Evolutionary conservation across 2,329 filamentous ascomycete genomes (phyloP), one percentile per base, ranked within the genome.

Genomic region (Chaetoscypha palmicola): DNA sequence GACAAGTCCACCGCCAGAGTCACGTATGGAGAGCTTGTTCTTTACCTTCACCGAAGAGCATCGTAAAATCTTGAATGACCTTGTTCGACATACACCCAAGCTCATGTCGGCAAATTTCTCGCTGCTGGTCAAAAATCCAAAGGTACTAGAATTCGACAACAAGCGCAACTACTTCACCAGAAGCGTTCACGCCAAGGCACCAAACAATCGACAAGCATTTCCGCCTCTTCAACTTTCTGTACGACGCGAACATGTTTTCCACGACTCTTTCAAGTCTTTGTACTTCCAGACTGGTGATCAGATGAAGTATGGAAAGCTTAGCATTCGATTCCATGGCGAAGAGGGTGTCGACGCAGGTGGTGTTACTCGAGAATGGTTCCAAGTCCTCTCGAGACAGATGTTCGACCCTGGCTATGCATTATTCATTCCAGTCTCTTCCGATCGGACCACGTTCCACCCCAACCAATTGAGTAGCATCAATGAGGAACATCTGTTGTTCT

Each of bases 121-220:
- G 9, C 74, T 98, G 12, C 70, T 98, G 37, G 92, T 97, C 51
- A 96, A 95, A 72, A 98, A 98, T 61, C 94, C 92, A 20, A 98
- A 97, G 73, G 94, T 98, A 3, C 73, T 98, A 10, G 92, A 98
- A 62, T 98, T 98, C 59, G 92, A 98, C 69, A 98, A 98, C 71
- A 98, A 98, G 72, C 89, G 92, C 58, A 97, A 94, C 68, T 98
- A 94, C 74, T 98, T 98, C 73, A 96, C 81, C 62, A 85, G 92
- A 49, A 90, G 88, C 59, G 82, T 98, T 9, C 92, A 98, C 64
- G 78, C 77, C 35, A 79, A 85, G 39, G 76, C 76, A 41, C 77
- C 77, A 42, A 81, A 87, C 58, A 76, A 74, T 47, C 81, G 89
- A 33, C 79, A 86, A 55, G 79, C 79, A 36, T 77, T 72, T 58